phyloP scores from a whole-genome alignment of 306 rosid species.

The Macrotyloma uniflorum region DNA sequence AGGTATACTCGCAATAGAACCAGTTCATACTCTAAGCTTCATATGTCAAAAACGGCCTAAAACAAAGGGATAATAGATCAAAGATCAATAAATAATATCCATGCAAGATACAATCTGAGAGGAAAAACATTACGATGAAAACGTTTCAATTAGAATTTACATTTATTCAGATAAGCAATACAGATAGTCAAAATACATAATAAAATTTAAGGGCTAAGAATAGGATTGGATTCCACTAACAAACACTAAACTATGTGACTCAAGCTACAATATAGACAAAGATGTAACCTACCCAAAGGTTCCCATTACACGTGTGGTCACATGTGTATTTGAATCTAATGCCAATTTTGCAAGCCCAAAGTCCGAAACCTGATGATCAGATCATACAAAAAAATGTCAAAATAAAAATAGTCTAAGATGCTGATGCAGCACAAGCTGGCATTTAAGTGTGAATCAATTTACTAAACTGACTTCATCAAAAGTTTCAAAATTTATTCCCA shows the following conservation, averaged over 20 bases:
- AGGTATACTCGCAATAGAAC: slow-evolving; percentile 23
- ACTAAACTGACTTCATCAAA: slow-evolving; percentile 13
- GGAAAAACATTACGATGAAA: neutral
- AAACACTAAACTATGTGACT: slow-evolving; percentile 29
- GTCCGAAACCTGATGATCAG: slow-evolving; percentile 85
- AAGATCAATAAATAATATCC: neutral
- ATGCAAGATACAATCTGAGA: neutral
- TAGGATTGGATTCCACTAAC: neutral
- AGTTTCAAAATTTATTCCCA: neutral
- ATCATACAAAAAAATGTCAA: slow-evolving; percentile 1
- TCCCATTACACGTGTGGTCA: slow-evolving; percentile 98
- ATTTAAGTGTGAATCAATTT: neutral
- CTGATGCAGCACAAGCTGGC: slow-evolving; percentile 15
- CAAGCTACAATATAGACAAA: neutral
- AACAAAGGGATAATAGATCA: neutral
- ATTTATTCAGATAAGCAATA: neutral
- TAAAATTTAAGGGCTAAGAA: neutral
- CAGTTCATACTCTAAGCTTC: neutral
- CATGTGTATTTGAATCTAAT: slow-evolving; percentile 86
- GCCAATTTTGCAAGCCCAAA: slow-evolving; percentile 97
- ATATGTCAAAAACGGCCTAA: neutral
- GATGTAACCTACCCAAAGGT: slow-evolving; percentile 80
- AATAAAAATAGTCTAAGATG: neutral
- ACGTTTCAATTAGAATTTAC: neutral
- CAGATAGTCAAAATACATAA: neutral